Conservation (phyloP, 192 early-diverging fungal genomes). For the Polychytrium aggregatum region DNA sequence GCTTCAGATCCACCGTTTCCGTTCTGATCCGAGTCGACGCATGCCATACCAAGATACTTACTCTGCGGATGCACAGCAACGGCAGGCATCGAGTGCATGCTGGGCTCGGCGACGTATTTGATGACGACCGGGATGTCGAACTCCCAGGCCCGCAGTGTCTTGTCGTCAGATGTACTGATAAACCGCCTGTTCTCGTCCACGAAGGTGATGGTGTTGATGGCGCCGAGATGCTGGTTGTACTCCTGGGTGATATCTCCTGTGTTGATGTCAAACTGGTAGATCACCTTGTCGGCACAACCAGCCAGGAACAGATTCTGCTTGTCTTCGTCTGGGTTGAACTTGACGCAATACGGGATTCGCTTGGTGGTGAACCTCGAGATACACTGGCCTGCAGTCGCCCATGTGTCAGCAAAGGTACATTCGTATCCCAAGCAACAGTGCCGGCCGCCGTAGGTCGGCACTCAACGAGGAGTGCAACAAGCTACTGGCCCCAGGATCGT, state of each 20-base stretch:
- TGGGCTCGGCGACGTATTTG: constrained; percentile 91
- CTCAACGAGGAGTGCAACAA: no score
- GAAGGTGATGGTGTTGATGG: constrained; percentile 95
- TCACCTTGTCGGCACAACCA: constrained; percentile 88
- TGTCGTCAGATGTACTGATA: constrained; percentile 94
- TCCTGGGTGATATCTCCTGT: constrained; percentile 79
- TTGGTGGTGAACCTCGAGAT: constrained; percentile 63
- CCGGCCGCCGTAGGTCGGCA: not conserved
- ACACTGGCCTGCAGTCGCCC: constrained; percentile 48
- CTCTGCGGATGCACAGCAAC: constrained; percentile 79
- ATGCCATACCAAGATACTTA: no score
- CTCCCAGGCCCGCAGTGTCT: constrained; percentile 95
- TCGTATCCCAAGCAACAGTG: not conserved
- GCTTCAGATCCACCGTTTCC: no score
- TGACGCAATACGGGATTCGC: constrained; percentile 76
- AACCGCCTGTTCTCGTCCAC: constrained; percentile 89
- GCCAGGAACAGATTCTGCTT: constrained; percentile 83
- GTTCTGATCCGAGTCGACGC: no score
- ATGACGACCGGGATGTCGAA: constrained; percentile 97
- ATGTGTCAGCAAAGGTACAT: not conserved
- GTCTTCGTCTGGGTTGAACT: constrained; percentile 80
- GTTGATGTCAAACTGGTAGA: constrained; percentile 78
- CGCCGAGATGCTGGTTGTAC: constrained; percentile 94
- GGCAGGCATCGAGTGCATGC: constrained; percentile 93
- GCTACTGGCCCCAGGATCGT: no score